Evolutionary conservation across 306 rosid genomes (phyloP).

Genomic region (Lupinus albus): DNA sequence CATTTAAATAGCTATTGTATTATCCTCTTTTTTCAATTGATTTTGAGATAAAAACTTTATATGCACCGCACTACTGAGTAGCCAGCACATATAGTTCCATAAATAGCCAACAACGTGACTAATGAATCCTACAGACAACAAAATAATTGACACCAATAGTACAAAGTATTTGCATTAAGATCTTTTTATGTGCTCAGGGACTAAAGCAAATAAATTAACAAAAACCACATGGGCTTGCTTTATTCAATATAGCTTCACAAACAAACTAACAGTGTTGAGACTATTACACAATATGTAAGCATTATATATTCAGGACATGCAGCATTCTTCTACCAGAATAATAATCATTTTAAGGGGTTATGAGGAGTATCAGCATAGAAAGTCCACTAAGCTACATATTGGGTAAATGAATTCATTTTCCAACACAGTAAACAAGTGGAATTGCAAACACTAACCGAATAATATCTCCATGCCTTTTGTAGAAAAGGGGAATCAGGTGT

Average conservation of each 20-base stretch:
- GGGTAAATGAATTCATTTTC: slow-evolving; percentile 56
- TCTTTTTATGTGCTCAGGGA: slow-evolving; percentile 10
- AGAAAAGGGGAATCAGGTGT: slow-evolving; percentile 43
- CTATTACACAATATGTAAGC: slow-evolving; percentile 48
- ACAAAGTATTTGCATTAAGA: slow-evolving; percentile 6
- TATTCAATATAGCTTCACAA: slow-evolving; percentile 50
- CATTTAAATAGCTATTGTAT: too few relatives aligned
- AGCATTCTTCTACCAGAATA: slow-evolving; percentile 57
- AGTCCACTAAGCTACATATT: slow-evolving; percentile 47
- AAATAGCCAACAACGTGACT: background rate
- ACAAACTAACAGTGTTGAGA: slow-evolving; percentile 46
- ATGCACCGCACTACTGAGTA: background rate
- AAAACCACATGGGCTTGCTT: slow-evolving; percentile 38
- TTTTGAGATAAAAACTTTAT: too few relatives aligned
- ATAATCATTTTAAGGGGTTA: slow-evolving; percentile 43
- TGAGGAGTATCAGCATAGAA: slow-evolving; percentile 46
- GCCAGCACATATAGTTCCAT: slow-evolving; percentile 4
- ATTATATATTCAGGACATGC: slow-evolving; percentile 52
- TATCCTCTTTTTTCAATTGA: too few relatives aligned
- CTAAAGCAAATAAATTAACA: slow-evolving; percentile 4
- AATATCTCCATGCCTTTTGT: slow-evolving; percentile 56
- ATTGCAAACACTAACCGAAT: slow-evolving; percentile 49
- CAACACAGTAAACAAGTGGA: slow-evolving; percentile 50
- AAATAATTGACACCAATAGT: slow-evolving; percentile 9
- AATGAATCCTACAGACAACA: slow-evolving; percentile 10